Evolutionary conservation across 179 eudicot genomes (phyloP), one percentile per base, ranked within the genome.

Genomic region (Heliamphora ciliata): DNA sequence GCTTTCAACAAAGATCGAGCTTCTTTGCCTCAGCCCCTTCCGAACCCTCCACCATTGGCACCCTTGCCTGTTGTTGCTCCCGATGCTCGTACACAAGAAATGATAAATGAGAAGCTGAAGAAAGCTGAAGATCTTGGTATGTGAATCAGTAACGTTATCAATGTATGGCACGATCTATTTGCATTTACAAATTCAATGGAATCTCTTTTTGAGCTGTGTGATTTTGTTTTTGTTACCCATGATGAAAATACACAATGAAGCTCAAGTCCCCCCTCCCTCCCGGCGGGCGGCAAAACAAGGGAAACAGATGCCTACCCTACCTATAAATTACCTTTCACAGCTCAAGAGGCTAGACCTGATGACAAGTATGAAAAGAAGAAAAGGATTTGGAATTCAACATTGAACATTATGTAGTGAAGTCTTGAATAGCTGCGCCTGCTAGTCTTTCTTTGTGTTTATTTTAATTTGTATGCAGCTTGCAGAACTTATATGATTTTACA

Each of bases 1-100:
- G 99, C 99, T 17, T 96, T 94, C 87, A 96, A 96, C 92, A 94
- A 91, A 86, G 99, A 96, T 83, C 89, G 98, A 79, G 99, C 97
- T 75, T 91, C 97, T 59, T 87, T 96, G 80, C 96, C 97, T 1
- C 98, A 94, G 86, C 96, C 99, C 55, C 91, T 91, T 76, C 90
- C 90, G 60, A 95, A 92, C 81, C 90, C 98, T 76, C 93, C 94
- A 48, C 88, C 91, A 5, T 83, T 88, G 89, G 93, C 97, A 46
- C 88, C 97, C n/a, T 59, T 91, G 82, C 94, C 96, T 78, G 89
- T 86, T 52, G 83, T 84, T 88, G 88, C 90, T 84, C 96, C 99
- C 75, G 98, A 96, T 92, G 90, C 98, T 83, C 98, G 91, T 67
- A 92, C 94, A 9, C 99, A 96, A 87, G 99, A 96, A 87, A 81